A percentile compares a stretch with the other conserved stretches of the same genome.
phyloP scores from a whole-genome alignment of 352 stramenopile species.

The Pythium rhizo-oryzae region DNA sequence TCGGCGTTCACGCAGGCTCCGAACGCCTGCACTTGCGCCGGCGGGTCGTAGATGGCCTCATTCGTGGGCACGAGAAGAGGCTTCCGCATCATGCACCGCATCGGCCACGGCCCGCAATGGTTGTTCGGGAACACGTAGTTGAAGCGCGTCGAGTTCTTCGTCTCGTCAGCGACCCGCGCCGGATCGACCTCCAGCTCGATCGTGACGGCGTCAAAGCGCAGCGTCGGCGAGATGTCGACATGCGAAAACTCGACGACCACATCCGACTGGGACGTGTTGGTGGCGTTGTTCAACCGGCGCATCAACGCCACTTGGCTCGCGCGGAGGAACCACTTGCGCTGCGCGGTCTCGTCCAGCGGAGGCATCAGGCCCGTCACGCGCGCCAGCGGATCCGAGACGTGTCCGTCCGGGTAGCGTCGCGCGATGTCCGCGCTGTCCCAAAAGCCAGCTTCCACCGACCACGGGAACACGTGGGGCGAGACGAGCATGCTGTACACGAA shows the following conservation, averaged over 20 bases:
- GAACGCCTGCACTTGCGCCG: slow-evolving; percentile 9
- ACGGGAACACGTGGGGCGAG: background rate
- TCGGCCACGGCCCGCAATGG: slow-evolving; percentile 12
- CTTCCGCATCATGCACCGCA: slow-evolving; percentile 2
- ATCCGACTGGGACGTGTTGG: background rate
- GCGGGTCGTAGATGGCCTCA: background rate
- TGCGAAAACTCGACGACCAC: slow-evolving; percentile 3
- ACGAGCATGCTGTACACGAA: slow-evolving; percentile 9
- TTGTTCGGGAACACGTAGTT: background rate
- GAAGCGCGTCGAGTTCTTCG: background rate
- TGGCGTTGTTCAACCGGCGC: background rate
- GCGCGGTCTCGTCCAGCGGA: background rate
- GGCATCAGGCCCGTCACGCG: background rate
- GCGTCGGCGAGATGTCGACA: slow-evolving; percentile 1
- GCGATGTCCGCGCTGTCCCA: background rate
- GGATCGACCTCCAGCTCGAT: slow-evolving; percentile 12
- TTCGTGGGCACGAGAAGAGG: background rate
- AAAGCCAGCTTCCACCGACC: background rate
- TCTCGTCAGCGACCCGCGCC: background rate
- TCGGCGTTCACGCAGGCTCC: slow-evolving; percentile 1
- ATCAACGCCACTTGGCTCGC: background rate
- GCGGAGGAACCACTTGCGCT: slow-evolving; percentile 7
- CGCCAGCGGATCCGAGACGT: background rate
- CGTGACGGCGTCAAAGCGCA: slow-evolving; percentile 16
- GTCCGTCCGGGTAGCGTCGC: no score